These are phyloP conservation scores for Polysphondylium violaceum DNA, from an alignment of 78 protist species.

Conservation along the genomic window DNA sequence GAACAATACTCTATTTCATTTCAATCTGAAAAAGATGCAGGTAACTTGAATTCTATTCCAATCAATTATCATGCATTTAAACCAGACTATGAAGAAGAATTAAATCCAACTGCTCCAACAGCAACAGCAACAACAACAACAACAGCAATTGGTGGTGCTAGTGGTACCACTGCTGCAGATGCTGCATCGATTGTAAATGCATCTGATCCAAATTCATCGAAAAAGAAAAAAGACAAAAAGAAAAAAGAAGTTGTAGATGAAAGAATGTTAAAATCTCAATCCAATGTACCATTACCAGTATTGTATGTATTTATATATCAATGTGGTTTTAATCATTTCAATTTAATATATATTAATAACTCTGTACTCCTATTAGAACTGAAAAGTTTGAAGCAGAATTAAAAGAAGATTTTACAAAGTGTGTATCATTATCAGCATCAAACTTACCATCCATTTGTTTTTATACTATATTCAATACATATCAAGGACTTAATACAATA, in stretches of 20 bases:
- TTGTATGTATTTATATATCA: slow-evolving; percentile 21
- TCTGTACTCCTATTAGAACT: slow-evolving; percentile 7
- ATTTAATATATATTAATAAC: slow-evolving; percentile 13
- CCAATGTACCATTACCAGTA: slow-evolving; percentile 62
- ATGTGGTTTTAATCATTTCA: not conserved
- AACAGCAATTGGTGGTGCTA: not conserved
- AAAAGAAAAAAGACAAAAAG: slow-evolving; percentile 44
- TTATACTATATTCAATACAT: slow-evolving; percentile 88
- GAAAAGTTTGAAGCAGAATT: slow-evolving; percentile 62
- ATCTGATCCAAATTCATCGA: not conserved
- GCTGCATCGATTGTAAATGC: not conserved
- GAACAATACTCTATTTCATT: slow-evolving; percentile 49
- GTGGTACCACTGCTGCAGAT: not conserved
- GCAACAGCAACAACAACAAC: slow-evolving; percentile 30
- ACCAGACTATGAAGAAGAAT: slow-evolving; percentile 48
- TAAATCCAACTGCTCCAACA: not conserved
- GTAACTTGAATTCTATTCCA: slow-evolving; percentile 46
- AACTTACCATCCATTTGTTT: slow-evolving; percentile 88
- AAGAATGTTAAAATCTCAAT: slow-evolving; percentile 48
- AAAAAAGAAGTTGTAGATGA: slow-evolving; percentile 42
- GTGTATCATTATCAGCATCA: slow-evolving; percentile 66
- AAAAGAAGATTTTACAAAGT: slow-evolving; percentile 73
- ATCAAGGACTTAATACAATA: slow-evolving; percentile 67
- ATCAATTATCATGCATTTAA: slow-evolving; percentile 38
- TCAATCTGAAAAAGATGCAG: slow-evolving; percentile 56